These are phyloP conservation scores for Populus hybrid DNA, from an alignment of 441 rosid genomes.

Conservation along the genomic window DNA sequence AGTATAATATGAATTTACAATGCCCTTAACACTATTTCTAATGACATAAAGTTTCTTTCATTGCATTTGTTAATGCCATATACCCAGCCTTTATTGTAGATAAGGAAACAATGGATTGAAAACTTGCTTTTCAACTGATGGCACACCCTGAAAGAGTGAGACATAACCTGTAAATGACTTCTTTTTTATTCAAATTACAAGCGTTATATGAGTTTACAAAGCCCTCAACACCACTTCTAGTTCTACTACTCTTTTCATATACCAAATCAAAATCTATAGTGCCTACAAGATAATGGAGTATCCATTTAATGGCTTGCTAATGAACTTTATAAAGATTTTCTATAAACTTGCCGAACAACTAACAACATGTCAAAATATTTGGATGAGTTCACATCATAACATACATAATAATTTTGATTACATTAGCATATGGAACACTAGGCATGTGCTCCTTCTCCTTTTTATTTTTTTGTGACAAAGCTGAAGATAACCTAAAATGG, in stretches of 20 bases:
- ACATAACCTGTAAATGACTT: neutral
- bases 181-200: neutral
- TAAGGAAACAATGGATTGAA: neutral
- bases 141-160: neutral
- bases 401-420: neutral
- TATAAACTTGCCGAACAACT: no score
- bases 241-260: neutral
- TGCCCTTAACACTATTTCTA: neutral
- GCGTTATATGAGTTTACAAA: neutral
- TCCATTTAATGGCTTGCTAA: no score
- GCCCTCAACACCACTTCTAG: neutral
- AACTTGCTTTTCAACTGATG: neutral
- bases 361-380: no score
- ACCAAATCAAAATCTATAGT: neutral
- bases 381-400: no score
- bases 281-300: no score
- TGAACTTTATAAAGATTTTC: no score
- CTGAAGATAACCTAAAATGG: neutral
- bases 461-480: neutral
- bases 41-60: neutral
- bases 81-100: neutral
- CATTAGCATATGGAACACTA: neutral
- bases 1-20: neutral
- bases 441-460: neutral
- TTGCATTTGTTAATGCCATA: neutral